Percentiles rank a stretch among this genome's conserved stretches.
Evolutionary conservation across 2,329 filamentous ascomycete genomes (phyloP).

Genomic region (Lasiodiplodia sp.): DNA sequence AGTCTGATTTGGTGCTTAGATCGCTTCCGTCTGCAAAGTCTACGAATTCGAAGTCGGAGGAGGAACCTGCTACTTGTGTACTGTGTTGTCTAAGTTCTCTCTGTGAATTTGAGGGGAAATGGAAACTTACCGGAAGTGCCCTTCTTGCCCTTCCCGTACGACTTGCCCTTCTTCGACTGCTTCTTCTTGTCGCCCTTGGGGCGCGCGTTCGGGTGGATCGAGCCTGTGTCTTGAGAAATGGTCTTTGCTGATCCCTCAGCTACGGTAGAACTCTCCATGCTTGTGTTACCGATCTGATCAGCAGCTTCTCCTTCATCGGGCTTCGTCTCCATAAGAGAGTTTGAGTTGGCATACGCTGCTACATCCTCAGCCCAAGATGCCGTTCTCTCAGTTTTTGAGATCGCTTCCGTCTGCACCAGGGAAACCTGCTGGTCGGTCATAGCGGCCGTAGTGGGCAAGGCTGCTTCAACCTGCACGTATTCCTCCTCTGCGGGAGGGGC

Average conservation of each 20-base stretch:
- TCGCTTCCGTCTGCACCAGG: not conserved
- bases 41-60: not conserved
- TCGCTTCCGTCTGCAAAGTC: not conserved
- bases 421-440: not conserved
- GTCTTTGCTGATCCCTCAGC: not conserved
- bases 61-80: not conserved
- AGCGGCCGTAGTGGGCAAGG: not conserved
- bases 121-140: not conserved
- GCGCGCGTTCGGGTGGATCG: constrained; percentile 23
- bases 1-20: not conserved
- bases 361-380: constrained; percentile 4
- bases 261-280: not conserved
- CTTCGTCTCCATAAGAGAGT: not conserved
- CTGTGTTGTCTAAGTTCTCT: not conserved
- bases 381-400: not conserved
- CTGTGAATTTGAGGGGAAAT: not conserved
- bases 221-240: not conserved
- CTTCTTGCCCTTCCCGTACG: constrained; percentile 23
- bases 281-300: not conserved
- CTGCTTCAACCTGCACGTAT: not conserved
- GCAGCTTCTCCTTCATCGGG: not conserved
- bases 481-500: not conserved
- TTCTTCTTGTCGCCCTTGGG: constrained; percentile 22
- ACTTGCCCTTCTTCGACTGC: constrained; percentile 20
- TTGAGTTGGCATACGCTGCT: not conserved